A percentile compares a stretch with the other conserved stretches of the same genome.
Conservation (phyloP, 2,329 filamentous ascomycete species). For the Paracoccidioides brasiliensis region DNA sequence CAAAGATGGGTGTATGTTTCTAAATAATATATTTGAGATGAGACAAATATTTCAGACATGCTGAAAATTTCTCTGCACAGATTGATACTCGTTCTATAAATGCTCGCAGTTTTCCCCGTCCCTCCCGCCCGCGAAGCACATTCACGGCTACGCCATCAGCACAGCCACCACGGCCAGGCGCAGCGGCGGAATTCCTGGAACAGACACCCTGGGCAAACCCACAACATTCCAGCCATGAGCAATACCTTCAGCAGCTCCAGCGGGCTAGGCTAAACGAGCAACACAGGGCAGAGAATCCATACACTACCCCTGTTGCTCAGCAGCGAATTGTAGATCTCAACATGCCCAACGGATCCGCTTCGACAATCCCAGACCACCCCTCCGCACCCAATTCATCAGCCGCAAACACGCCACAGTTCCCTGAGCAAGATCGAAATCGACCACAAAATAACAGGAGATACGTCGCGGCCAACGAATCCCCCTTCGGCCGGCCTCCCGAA, state of each 20-base stretch:
- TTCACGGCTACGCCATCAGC: constrained; percentile 23
- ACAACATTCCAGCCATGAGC: constrained; percentile 57
- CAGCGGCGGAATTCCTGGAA: constrained; percentile 76
- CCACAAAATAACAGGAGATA: constrained; percentile 6
- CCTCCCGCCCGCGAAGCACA: constrained; percentile 19
- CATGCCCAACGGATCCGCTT: constrained; percentile 33
- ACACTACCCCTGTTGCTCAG: constrained; percentile 32
- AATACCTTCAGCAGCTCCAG: constrained; percentile 27
- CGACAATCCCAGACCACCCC: constrained; percentile 33
- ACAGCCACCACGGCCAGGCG: constrained; percentile 34
- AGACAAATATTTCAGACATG: neutral
- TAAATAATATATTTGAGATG: constrained; percentile 1
- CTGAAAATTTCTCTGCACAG: constrained; percentile 5
- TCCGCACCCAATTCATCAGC: constrained; percentile 31
- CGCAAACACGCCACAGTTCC: constrained; percentile 31
- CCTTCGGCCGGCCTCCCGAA: constrained; percentile 17
- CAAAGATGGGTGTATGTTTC: constrained; percentile 67
- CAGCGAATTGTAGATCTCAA: constrained; percentile 31
- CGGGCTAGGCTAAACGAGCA: constrained; percentile 22
- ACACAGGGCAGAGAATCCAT: constrained; percentile 22
- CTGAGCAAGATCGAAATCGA: constrained; percentile 20
- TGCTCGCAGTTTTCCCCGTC: neutral
- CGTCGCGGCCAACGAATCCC: constrained; percentile 13
- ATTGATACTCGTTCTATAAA: neutral
- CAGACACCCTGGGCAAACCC: constrained; percentile 89